Base-by-base conservation (phyloP, 2,329 filamentous ascomycete species). In the Xylariaceae sp. region DNA sequence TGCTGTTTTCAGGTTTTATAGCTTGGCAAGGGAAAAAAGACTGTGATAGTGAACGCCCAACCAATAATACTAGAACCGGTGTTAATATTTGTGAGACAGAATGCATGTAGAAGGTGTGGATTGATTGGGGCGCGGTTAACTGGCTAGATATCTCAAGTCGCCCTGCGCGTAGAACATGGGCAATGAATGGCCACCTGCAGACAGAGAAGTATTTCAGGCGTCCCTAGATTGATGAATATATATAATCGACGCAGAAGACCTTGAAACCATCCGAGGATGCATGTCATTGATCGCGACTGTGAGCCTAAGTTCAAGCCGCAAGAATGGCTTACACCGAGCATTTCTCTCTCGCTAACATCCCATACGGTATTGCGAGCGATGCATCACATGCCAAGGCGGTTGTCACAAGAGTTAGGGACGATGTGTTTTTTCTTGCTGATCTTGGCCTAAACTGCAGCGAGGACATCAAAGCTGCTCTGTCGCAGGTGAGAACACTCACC, bases 301-400 rank as follows among this genome's bases (percentile, higher is more conserved):
- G 21, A 10, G 13, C 16, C 22, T 4, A 13, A n/a, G 19, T 18
- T 34, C 16, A 48, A 36, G 9, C n/a, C 36, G 26, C 15, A 19
- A 58, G 16, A 1, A 60, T 60, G 55, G 37, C 34, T 40, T 64
- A 63, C 49, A 53, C 55, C 10, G 56, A 68, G n/a, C 75, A 78
- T 57, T 82, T 82, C 60, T 79, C 77, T 0, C 62, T 78, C 39
- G 64, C 70, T 18, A 82, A 82, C 54, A 75, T 81, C 37, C 79
- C 79, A 0, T 81, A 78, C 47, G 78, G 78, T 9, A 72, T 81
- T 12, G 77, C 74, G 21, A 79, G 75, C 0, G 74, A 71, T 0
- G 41, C 55, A 7, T 55, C 55, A 0, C 72, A 76, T 50, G 50
- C 64, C 3, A 75, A 72, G 30, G 72, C 76, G 53, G 74, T 73